Conservation (phyloP, 179 eudicot genomes). For the Patellifolia procumbens region DNA sequence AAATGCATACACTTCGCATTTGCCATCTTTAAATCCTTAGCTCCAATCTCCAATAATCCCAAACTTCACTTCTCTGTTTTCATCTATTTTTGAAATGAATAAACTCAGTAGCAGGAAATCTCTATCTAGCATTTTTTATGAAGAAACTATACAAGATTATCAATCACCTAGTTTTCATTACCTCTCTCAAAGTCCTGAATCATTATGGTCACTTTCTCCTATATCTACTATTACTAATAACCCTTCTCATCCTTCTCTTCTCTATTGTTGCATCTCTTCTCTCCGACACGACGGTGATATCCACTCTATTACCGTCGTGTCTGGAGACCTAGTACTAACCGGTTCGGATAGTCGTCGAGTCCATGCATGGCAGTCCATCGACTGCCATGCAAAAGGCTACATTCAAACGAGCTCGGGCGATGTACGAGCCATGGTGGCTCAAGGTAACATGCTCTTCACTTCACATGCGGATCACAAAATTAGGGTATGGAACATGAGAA, state of each 20-base stretch:
- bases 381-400: constrained; percentile 50
- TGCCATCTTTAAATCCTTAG: background rate
- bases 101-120: background rate
- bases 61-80: background rate
- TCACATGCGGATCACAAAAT: constrained; percentile 54
- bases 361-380: constrained; percentile 58
- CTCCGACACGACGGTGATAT: constrained; percentile 52
- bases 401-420: constrained; percentile 43
- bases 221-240: background rate
- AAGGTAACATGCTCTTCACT: constrained; percentile 50
- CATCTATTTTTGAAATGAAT: background rate
- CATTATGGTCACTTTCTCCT: constrained; percentile 54
- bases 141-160: background rate
- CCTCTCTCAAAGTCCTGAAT: constrained; percentile 35
- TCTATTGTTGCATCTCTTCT: constrained; percentile 58
- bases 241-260: constrained; percentile 37
- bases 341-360: constrained; percentile 57
- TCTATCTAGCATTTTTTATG: background rate
- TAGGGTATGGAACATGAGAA: constrained; percentile 42
- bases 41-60: background rate
- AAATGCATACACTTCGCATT: background rate
- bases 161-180: constrained; percentile 10
- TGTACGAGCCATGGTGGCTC: constrained; percentile 45
- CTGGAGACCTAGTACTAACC: constrained; percentile 47
- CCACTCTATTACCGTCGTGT: constrained; percentile 40